Evolutionary conservation across 1,284 basidiomycete genomes (phyloP).

Genomic region (Phellopilus nigrolimitatus): DNA sequence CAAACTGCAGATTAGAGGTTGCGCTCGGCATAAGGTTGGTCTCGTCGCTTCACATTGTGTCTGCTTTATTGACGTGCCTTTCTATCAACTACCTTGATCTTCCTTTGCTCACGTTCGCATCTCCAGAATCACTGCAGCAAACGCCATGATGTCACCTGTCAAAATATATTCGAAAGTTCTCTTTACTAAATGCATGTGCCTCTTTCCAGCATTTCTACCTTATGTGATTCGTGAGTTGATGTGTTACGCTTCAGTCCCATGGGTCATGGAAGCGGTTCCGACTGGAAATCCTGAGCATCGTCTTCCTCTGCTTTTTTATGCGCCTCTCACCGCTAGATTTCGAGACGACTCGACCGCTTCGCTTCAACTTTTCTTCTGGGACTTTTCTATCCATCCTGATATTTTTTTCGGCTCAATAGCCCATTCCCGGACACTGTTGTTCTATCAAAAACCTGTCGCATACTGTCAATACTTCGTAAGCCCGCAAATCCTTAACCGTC

Average conservation of each 20-base stretch:
- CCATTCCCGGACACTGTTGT: not conserved
- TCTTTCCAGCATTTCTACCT: constrained; percentile 17
- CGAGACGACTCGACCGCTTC: not conserved
- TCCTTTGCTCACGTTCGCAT: constrained; percentile 12
- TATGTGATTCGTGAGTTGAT: constrained; percentile 14
- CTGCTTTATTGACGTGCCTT: constrained; percentile 17
- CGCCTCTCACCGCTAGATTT: not conserved
- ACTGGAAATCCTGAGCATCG: constrained; percentile 74
- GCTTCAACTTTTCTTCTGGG: not conserved
- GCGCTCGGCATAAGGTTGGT: constrained; percentile 83
- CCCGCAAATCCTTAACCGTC: constrained; percentile 4
- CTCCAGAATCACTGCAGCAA: constrained; percentile 73
- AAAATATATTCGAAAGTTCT: constrained; percentile 90
- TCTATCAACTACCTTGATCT: constrained; percentile 76
- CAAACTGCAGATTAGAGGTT: constrained; percentile 86
- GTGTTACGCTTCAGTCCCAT: constrained; percentile 58
- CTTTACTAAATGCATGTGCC: constrained; percentile 75
- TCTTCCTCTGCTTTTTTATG: not conserved
- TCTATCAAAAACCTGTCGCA: not conserved
- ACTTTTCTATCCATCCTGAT: not conserved
- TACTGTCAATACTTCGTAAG: not conserved
- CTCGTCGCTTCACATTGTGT: constrained; percentile 1
- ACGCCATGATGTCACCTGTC: constrained; percentile 80
- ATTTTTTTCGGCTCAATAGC: not conserved
- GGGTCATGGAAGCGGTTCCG: constrained; percentile 74